Evolutionary conservation across 305 asterid genomes (phyloP).

Genomic region (Fraxinus ornus): DNA sequence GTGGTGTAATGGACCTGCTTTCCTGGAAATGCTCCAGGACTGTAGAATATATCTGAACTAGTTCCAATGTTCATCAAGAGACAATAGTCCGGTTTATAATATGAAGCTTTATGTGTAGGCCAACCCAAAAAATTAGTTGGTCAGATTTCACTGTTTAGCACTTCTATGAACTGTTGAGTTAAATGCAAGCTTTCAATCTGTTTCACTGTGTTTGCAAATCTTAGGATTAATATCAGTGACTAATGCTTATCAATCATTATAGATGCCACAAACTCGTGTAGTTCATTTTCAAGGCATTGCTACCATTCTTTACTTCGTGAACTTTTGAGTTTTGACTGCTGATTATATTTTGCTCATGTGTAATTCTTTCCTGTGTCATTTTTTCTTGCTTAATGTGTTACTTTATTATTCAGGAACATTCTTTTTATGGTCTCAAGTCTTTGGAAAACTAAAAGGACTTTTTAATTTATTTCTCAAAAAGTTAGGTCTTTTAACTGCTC

Average conservation of each 20-base stretch:
- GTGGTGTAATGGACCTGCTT: neutral
- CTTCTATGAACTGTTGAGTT: neutral
- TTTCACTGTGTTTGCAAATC: constrained; percentile 1
- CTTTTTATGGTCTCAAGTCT: neutral
- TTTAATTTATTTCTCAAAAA: neutral
- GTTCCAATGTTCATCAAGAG: constrained; percentile 18
- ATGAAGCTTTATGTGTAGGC: constrained; percentile 1
- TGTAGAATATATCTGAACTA: neutral
- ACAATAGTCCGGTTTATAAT: neutral
- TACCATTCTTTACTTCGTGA: neutral
- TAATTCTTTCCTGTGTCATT: neutral
- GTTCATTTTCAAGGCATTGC: neutral
- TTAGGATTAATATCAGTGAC: constrained; percentile 8
- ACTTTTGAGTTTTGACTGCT: neutral
- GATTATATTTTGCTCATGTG: neutral
- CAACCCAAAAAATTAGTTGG: neutral
- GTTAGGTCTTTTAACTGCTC: neutral
- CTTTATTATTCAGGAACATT: neutral
- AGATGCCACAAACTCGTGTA: neutral
- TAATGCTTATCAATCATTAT: neutral
- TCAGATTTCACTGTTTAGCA: constrained; percentile 1
- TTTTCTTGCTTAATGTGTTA: neutral
- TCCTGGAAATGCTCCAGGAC: constrained; percentile 10
- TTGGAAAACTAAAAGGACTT: neutral
- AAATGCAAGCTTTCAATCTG: neutral